Conservation (phyloP, 306 rosid genomes). For the Oemleria cerasiformis region DNA sequence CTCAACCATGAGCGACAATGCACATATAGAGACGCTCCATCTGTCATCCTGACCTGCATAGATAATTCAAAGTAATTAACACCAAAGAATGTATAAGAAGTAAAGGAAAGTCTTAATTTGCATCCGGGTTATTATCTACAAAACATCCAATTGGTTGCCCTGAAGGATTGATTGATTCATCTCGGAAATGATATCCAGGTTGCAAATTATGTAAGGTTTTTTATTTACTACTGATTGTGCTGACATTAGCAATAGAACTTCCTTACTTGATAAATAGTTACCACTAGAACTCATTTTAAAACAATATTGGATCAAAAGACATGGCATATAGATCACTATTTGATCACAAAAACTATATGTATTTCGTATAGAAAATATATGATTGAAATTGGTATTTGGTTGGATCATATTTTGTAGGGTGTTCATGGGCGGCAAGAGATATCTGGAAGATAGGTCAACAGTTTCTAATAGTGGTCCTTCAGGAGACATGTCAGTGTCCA, state of each 20-base stretch:
- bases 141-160: not conserved
- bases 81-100: constrained; percentile 11
- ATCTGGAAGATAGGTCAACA: not conserved
- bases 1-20: constrained; percentile 89
- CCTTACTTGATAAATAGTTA: not conserved
- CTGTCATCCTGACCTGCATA: constrained; percentile 67
- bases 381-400: not conserved
- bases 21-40: constrained; percentile 75
- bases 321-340: not conserved
- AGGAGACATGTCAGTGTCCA: not conserved
- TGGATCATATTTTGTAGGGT: not conserved
- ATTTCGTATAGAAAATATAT: not conserved
- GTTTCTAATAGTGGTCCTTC: constrained; percentile 2
- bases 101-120: not conserved
- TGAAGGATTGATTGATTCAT: not conserved
- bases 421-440: not conserved
- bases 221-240: not conserved
- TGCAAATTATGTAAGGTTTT: too few relatives aligned
- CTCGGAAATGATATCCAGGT: not conserved
- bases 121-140: not conserved
- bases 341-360: not conserved
- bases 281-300: not conserved
- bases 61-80: constrained; percentile 24
- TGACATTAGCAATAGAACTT: not conserved
- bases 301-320: not conserved